These are phyloP conservation scores for Ceratobasidium sp. DNA, from an alignment of 1,284 basidiomycete species.

Conservation along the genomic window DNA sequence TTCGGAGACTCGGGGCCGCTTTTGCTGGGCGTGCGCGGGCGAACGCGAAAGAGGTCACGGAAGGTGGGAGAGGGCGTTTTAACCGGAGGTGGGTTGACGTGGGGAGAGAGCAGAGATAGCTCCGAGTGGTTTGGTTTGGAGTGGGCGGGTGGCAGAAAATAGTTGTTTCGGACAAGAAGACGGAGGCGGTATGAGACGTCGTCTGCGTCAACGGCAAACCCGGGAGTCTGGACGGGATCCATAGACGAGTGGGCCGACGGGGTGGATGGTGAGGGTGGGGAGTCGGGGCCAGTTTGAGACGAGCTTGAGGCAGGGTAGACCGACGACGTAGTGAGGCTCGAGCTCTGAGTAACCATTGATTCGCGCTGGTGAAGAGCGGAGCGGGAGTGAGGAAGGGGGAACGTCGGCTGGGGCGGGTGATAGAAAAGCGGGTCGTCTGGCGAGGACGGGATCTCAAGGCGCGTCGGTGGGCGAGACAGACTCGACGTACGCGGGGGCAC, in stretches of 20 bases:
- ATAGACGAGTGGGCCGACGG: constrained; percentile 43
- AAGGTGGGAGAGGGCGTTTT: constrained; percentile 41
- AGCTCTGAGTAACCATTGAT: constrained; percentile 60
- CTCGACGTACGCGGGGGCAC: constrained; percentile 25
- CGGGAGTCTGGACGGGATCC: constrained; percentile 29
- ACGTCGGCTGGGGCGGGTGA: constrained; percentile 24
- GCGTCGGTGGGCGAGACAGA: constrained; percentile 26
- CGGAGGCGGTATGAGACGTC: constrained; percentile 82
- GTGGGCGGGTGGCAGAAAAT: constrained; percentile 83
- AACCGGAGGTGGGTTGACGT: constrained; percentile 11
- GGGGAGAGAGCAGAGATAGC: constrained; percentile 39
- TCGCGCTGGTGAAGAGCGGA: constrained; percentile 52
- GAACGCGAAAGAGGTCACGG: constrained; percentile 44
- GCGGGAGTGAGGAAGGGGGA: constrained; percentile 28
- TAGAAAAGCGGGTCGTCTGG: constrained; percentile 36
- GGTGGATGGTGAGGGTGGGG: constrained; percentile 56
- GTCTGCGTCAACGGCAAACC: constrained; percentile 67
- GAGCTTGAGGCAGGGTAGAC: constrained; percentile 73
- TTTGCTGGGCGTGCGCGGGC: constrained; percentile 61
- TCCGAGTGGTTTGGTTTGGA: constrained; percentile 61
- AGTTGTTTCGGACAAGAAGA: constrained; percentile 80
- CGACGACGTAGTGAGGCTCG: constrained; percentile 66
- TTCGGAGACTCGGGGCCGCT: constrained; percentile 50
- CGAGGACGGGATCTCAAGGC: constrained; percentile 25
- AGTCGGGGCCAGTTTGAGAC: constrained; percentile 63